Percentiles rank a stretch among this genome's conserved stretches.
Evolutionary conservation across 192 early-diverging fungal species (phyloP).

Genomic region (Coemansia sp.): DNA sequence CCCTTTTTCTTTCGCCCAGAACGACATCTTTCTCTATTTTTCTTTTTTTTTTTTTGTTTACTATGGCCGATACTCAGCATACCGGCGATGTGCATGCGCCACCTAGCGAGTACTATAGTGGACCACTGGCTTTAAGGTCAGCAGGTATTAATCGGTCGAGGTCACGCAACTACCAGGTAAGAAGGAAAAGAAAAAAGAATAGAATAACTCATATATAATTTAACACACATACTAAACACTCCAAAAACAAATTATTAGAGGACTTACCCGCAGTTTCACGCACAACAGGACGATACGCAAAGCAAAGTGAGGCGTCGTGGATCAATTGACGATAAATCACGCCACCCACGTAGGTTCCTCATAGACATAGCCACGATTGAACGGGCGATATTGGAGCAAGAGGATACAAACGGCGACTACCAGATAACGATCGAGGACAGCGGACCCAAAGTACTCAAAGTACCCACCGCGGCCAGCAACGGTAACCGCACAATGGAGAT

Average conservation of each 20-base stretch:
- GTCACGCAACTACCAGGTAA: slow-evolving; percentile 48
- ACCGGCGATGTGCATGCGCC: slow-evolving; percentile 34
- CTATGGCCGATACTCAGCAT: slow-evolving; percentile 16
- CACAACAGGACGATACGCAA: background rate
- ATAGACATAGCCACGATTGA: slow-evolving; percentile 87
- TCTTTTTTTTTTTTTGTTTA: background rate
- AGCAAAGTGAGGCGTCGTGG: slow-evolving; percentile 52
- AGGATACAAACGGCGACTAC: slow-evolving; percentile 93
- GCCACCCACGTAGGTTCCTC: slow-evolving; percentile 72
- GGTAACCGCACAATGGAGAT: slow-evolving; percentile 90
- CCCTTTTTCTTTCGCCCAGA: background rate
- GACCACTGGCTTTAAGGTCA: slow-evolving; percentile 16
- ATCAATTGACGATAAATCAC: slow-evolving; percentile 65
- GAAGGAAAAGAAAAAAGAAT: background rate
- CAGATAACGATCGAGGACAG: slow-evolving; percentile 93
- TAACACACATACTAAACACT: background rate
- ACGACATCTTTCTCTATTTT: background rate
- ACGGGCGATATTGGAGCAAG: slow-evolving; percentile 80
- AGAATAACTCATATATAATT: background rate
- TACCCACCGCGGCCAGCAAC: slow-evolving; percentile 84
- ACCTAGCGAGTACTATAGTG: slow-evolving; percentile 47
- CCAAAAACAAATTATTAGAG: background rate
- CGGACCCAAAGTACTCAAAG: slow-evolving; percentile 86
- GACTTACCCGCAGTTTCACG: background rate
- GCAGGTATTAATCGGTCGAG: slow-evolving; percentile 34